Evolutionary conservation across 1,284 basidiomycete species (phyloP).

Genomic region (Flammula alnicola): DNA sequence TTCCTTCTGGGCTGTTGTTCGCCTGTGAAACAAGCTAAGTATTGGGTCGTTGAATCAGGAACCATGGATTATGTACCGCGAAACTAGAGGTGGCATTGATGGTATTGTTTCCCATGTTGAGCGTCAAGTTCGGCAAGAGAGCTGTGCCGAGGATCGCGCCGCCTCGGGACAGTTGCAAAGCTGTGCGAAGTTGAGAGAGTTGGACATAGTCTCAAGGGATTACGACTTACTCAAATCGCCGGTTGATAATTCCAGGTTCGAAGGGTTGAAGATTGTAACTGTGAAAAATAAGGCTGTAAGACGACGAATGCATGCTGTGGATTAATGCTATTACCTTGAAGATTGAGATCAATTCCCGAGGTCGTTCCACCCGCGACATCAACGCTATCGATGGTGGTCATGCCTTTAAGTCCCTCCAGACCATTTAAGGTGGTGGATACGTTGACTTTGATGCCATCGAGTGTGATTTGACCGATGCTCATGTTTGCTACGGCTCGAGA

Average conservation of each 20-base stretch:
- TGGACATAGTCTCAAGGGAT: background rate
- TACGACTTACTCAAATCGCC: conserved; percentile 60
- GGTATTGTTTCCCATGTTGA: conserved; percentile 63
- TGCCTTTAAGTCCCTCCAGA: conserved; percentile 63
- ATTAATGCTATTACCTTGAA: conserved; percentile 47
- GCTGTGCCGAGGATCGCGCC: conserved; percentile 60
- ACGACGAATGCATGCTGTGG: background rate
- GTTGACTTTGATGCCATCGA: conserved; percentile 79
- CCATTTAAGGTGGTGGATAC: conserved; percentile 72
- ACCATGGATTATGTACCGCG: conserved; percentile 36
- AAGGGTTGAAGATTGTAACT: conserved; percentile 77
- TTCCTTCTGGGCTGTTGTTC: conserved; percentile 64
- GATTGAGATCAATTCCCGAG: conserved; percentile 65
- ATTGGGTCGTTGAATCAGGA: background rate
- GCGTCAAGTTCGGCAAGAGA: conserved; percentile 60
- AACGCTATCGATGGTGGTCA: conserved; percentile 63
- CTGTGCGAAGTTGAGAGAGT: conserved; percentile 30
- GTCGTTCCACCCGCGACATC: conserved; percentile 73
- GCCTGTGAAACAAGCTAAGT: conserved; percentile 47
- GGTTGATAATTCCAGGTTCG: conserved; percentile 64
- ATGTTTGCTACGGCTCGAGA: conserved; percentile 70
- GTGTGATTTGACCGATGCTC: conserved; percentile 69
- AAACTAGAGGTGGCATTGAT: conserved; percentile 54
- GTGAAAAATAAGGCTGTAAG: background rate
- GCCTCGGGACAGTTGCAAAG: conserved; percentile 60